These are phyloP conservation scores for Vitis riparia DNA, from an alignment of 164 flowering plant genomes.

Conservation along the genomic window DNA sequence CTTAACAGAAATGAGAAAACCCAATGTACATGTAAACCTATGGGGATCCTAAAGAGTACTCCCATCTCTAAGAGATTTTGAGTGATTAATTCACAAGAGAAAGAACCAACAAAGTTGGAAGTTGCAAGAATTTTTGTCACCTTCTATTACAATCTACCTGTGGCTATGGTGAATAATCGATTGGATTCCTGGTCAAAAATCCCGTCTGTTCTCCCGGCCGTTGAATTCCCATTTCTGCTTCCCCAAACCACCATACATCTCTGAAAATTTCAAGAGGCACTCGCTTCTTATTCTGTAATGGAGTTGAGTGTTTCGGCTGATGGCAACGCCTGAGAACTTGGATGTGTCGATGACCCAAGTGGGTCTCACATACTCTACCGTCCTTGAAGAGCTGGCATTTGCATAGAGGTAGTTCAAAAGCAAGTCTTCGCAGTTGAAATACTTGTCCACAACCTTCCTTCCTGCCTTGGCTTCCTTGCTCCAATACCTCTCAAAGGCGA, in stretches of 20 bases:
- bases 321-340: constrained; percentile 79
- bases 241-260: constrained; percentile 69
- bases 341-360: constrained; percentile 91
- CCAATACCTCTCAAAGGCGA: constrained; percentile 81
- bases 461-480: constrained; percentile 63
- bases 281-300: constrained; percentile 71
- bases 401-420: constrained; percentile 81
- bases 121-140: too few species aligned
- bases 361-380: constrained; percentile 87
- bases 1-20: too few species aligned
- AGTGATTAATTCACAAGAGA: too few species aligned
- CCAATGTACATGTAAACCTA: too few species aligned
- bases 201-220: constrained; percentile 80
- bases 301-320: constrained; percentile 70
- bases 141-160: background rate
- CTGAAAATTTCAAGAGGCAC: constrained; percentile 64
- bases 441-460: constrained; percentile 64
- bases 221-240: constrained; percentile 59
- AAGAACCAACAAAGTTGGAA: too few species aligned
- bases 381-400: constrained; percentile 59
- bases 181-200: constrained; percentile 41
- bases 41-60: too few species aligned
- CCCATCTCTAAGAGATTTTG: too few species aligned
- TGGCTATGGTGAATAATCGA: too few species aligned
- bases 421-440: constrained; percentile 91